Evolutionary conservation across 106 monocot genomes (phyloP), one percentile per base, ranked within the genome.

Genomic region (Apostasia ramifera): DNA sequence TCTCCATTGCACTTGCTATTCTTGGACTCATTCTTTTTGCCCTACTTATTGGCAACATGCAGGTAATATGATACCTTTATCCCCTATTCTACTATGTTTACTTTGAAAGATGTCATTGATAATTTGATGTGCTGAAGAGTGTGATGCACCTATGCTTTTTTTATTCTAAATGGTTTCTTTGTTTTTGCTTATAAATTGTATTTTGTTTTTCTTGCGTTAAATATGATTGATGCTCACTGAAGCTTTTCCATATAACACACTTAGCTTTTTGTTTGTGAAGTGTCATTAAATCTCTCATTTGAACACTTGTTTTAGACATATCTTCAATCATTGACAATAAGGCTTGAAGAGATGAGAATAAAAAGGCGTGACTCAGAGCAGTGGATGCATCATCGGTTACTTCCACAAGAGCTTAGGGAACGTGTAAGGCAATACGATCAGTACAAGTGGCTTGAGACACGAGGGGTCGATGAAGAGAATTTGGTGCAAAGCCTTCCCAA

Each of bases 31-130:
- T 98, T 72, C 83, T 98, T 40, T 87, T 87, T 72, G 86, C 97
- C n/a, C 86, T 98, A 47, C 92, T 93, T 55, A 98, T 98, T 63
- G 92, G 97, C 37, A 98, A 98, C 81, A 92, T 98, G 89, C 97
- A 88, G 88, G 91, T 82, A 79, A 71, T 26, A 26, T 0, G 26
- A 26, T 26, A 26, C 26, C 26, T 26, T 26, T 26, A 13, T n/a
- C 4, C 14, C 56, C 1, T 46, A 40, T 2, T 63, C 46, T 63
- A 3, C 6, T 8, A 63, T 40, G 14, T 46, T 45, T 44, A 8
- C 14, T 46, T 13, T 40, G 61, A 61, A 9, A 61, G 40, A 7
- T n/a, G 6, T 45, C 4, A 1, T 60, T 39, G 41, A 4, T 42
- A 41, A 2, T 42, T 60, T 4, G 14, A 12, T 14, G 45, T 63